Evolutionary conservation across 73 alveolate species (phyloP), one percentile per base, ranked within the genome.

Genomic region (Stentor coeruleus): DNA sequence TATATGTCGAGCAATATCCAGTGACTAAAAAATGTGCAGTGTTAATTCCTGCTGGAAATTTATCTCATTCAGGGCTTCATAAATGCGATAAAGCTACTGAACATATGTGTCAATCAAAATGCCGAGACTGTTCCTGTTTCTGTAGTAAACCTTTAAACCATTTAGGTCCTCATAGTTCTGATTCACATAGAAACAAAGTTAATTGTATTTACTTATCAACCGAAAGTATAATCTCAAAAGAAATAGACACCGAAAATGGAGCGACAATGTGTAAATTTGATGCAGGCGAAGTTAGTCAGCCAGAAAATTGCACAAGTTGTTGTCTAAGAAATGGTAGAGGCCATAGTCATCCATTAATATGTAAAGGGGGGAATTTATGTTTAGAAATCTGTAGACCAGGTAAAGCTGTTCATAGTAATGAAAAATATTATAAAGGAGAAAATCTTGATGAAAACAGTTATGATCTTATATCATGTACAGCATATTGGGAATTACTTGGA

Each of bases 291-390:
- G 38, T 84, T n/a, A 59, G 87, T 58, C 1, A 58, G 2, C 93
- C 93, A 11, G 93, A 87, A 75, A 84, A 35, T 36, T 87, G 93
- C 38, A 59, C 80, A 28, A 0, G 39, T 26, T 49, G 82, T 38
- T 87, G 93, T 41, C 0, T 1, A 39, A 84, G 90, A 76, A 87
- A 85, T 40, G 93, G 93, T 3, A 42, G 93, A 55, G 86, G 86
- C 42, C 93, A 87, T 77, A 73, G 30, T 74, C 93, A 87, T 85
- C 77, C 88, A 11, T 57, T 73, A 42, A 3, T 57, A 49, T 87
- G 93, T 76, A 14, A 26, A 55, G 90, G 90, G 14, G 92, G 87
- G 3, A 59, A 55, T 26, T 31, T 2, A 0, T 87, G 93, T 39
- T 82, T 35, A 28, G 85, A 82, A 3, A 84, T 49, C 38, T 76